These are phyloP conservation scores for Paracamarosporium sp. DNA, from an alignment of 2,329 filamentous ascomycete genomes.

Conservation along the genomic window DNA sequence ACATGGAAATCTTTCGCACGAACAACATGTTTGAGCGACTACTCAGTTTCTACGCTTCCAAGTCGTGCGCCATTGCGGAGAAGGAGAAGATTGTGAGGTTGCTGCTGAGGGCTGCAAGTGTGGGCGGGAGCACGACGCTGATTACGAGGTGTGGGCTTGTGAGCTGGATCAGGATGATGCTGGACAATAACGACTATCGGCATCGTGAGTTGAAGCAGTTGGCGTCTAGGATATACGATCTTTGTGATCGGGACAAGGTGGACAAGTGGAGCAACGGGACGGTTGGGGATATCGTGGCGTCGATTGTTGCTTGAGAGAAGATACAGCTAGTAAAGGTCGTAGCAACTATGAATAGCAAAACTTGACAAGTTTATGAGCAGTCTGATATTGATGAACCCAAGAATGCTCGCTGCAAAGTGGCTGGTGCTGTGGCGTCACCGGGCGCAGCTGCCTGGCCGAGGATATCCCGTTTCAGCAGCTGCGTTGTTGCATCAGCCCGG, in stretches of 20 bases:
- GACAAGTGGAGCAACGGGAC: conserved; percentile 67
- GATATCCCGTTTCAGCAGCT: conserved; percentile 2
- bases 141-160: conserved; percentile 77
- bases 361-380: no score
- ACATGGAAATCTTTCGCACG: conserved; percentile 67
- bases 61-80: conserved; percentile 65
- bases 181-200: conserved; percentile 55
- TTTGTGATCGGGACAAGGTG: conserved; percentile 71
- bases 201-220: conserved; percentile 63
- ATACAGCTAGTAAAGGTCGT: neutral
- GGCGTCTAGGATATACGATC: conserved; percentile 66
- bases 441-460: neutral
- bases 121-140: conserved; percentile 79
- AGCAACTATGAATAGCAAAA: no score
- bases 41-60: conserved; percentile 71
- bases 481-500: conserved; percentile 3
- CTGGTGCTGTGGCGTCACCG: conserved; percentile 4
- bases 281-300: conserved; percentile 17
- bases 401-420: neutral
- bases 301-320: conserved; percentile 13
- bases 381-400: no score
- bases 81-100: conserved; percentile 68
- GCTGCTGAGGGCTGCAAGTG: conserved; percentile 71
- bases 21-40: conserved; percentile 76
- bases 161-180: conserved; percentile 74